Conservation (phyloP, 2,329 filamentous ascomycete species). For the Epichloe coenophiala region DNA sequence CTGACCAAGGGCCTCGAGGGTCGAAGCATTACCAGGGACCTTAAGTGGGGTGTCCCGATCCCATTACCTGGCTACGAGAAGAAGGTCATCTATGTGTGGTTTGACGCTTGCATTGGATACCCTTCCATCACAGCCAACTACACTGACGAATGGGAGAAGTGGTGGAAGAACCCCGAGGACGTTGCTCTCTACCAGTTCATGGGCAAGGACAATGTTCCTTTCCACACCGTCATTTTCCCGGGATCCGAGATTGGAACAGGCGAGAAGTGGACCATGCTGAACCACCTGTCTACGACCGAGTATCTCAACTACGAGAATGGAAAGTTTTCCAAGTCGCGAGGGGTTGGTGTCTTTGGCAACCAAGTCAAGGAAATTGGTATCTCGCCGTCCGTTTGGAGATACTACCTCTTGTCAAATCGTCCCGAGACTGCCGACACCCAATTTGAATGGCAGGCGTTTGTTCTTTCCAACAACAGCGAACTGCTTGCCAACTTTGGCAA, state of each 20-base stretch:
- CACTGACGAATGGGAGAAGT: conserved; percentile 78
- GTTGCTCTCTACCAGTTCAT: conserved; percentile 90
- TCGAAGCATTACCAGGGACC: conserved; percentile 80
- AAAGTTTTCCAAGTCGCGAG: conserved; percentile 87
- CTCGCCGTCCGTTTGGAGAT: conserved; percentile 79
- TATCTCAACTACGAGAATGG: conserved; percentile 76
- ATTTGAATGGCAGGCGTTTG: conserved; percentile 79
- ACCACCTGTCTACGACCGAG: conserved; percentile 80
- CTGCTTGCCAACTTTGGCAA: conserved; percentile 67
- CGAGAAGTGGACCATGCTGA: conserved; percentile 79
- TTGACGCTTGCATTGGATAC: conserved; percentile 88
- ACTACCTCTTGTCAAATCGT: conserved; percentile 74
- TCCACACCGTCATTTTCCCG: conserved; percentile 82
- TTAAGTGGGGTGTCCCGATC: conserved; percentile 70
- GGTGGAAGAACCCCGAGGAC: conserved; percentile 85
- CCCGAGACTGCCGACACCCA: conserved; percentile 80
- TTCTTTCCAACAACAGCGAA: conserved; percentile 77
- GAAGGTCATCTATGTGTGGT: conserved; percentile 84
- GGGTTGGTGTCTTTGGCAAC: conserved; percentile 83
- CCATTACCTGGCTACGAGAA: conserved; percentile 36
- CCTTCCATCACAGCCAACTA: conserved; percentile 90
- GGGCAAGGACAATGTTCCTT: conserved; percentile 58
- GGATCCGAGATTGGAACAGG: conserved; percentile 71
- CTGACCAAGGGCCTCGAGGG: conserved; percentile 71
- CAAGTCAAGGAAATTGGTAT: conserved; percentile 79